These are phyloP conservation scores for Nyssa sinensis DNA, from an alignment of 148 eudicot genomes.

Conservation along the genomic window DNA sequence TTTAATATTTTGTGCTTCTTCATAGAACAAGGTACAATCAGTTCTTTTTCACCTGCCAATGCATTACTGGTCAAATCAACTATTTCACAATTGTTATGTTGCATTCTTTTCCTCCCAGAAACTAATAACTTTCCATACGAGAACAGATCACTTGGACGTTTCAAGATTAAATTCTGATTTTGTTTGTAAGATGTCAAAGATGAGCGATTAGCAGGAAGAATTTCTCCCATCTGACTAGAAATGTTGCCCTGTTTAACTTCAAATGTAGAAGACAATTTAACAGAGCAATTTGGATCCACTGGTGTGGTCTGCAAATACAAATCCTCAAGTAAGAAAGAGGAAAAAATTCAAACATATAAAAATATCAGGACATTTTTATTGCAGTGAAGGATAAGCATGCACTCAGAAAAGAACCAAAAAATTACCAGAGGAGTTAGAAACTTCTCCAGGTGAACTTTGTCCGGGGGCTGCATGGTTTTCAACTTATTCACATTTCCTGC, in stretches of 20 bases:
- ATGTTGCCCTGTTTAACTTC: constrained; percentile 31
- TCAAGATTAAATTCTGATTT: constrained; percentile 27
- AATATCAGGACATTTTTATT: neutral
- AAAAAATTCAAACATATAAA: constrained; percentile 10
- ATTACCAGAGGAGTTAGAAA: constrained; percentile 40
- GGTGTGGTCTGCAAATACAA: constrained; percentile 38
- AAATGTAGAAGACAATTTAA: constrained; percentile 31
- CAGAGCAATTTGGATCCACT: constrained; percentile 29
- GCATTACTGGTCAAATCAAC: constrained; percentile 37
- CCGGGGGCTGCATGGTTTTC: constrained; percentile 26
- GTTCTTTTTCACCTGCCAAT: constrained; percentile 24
- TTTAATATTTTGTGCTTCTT: constrained; percentile 52
- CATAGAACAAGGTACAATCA: constrained; percentile 33
- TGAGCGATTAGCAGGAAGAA: constrained; percentile 87
- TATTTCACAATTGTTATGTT: constrained; percentile 22
- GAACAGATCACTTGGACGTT: constrained; percentile 29
- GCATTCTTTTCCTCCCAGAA: constrained; percentile 25
- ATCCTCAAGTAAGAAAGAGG: constrained; percentile 18
- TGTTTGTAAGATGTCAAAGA: constrained; percentile 37
- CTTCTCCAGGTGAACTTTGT: constrained; percentile 37
- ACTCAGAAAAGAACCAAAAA: neutral
- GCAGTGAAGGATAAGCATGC: neutral
- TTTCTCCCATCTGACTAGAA: constrained; percentile 30
- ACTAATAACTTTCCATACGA: constrained; percentile 24
- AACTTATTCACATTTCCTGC: constrained; percentile 38